phyloP scores from a whole-genome alignment of 2,329 filamentous ascomycete species.

The Penicillium expansum region DNA sequence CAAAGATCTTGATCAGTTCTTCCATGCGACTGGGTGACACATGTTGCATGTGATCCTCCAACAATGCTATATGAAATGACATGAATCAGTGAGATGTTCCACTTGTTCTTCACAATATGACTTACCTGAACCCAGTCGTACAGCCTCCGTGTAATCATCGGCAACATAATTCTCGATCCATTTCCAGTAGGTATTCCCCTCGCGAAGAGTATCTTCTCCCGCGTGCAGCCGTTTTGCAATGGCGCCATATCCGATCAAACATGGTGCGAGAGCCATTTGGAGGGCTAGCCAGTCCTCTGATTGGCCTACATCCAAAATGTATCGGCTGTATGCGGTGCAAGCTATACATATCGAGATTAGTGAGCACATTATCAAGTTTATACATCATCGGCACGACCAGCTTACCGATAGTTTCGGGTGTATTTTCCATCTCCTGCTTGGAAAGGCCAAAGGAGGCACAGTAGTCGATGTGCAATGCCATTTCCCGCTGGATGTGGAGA shows the following conservation, averaged over 20 bases:
- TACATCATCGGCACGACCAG: too few species aligned
- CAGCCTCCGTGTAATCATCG: constrained; percentile 72
- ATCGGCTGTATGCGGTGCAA: constrained; percentile 80
- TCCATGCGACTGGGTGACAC: constrained; percentile 75
- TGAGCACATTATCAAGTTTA: neutral
- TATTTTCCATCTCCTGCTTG: constrained; percentile 66
- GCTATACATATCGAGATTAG: constrained; percentile 43
- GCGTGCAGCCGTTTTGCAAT: constrained; percentile 70
- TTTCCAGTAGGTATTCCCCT: constrained; percentile 75
- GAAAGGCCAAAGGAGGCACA: constrained; percentile 78
- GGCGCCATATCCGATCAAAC: constrained; percentile 81
- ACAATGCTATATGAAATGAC: constrained; percentile 56
- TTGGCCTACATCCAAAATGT: constrained; percentile 83
- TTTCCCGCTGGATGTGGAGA: constrained; percentile 73
- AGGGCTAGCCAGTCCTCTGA: constrained; percentile 85
- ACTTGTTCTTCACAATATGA: neutral
- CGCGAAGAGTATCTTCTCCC: constrained; percentile 58
- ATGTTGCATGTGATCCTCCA: constrained; percentile 71
- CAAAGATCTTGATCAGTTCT: constrained; percentile 78
- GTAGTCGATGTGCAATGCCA: constrained; percentile 76
- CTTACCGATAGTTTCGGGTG: constrained; percentile 71
- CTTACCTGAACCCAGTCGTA: constrained; percentile 67
- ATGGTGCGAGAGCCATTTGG: constrained; percentile 80
- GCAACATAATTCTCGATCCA: constrained; percentile 91
- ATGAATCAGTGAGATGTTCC: constrained; percentile 6